A percentile compares a stretch with the other conserved stretches of the same genome.
Evolutionary conservation across 495 filamentous ascomycete genomes (phyloP).

Genomic region (Durotheca rogersii): DNA sequence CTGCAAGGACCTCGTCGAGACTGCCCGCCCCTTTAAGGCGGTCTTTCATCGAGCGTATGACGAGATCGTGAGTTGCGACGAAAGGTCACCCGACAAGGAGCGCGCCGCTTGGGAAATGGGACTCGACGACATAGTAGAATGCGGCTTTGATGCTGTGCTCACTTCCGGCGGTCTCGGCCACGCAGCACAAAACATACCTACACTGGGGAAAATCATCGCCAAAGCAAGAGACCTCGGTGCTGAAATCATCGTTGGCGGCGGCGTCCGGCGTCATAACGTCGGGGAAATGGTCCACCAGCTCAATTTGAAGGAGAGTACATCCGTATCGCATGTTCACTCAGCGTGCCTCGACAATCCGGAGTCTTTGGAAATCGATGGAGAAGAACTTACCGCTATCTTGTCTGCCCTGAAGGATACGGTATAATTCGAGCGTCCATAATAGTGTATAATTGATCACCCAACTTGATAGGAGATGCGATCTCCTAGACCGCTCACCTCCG

Average conservation of each 20-base stretch:
- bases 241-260: constrained; percentile 46
- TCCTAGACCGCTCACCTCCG: no score
- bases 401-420: no score
- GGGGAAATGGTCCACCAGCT: constrained; percentile 16
- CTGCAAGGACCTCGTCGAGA: constrained; percentile 27
- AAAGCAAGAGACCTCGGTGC: constrained; percentile 16
- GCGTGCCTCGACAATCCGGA: constrained; percentile 28
- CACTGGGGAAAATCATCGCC: constrained; percentile 31
- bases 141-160: constrained; percentile 42
- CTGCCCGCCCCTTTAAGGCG: constrained; percentile 30
- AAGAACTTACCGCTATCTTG: constrained; percentile 31
- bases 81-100: background rate
- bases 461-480: no score
- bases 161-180: constrained; percentile 44
- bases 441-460: no score
- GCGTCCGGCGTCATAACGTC: constrained; percentile 40
- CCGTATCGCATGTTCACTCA: constrained; percentile 36
- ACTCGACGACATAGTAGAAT: constrained; percentile 27
- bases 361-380: constrained; percentile 15
- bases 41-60: constrained; percentile 49
- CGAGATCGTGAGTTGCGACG: constrained; percentile 33
- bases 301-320: constrained; percentile 8
- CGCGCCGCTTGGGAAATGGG: constrained; percentile 15
- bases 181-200: constrained; percentile 31
- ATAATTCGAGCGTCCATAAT: no score